Evolutionary conservation across 768 basidiomycete species (phyloP).

Genomic region (Lenzites betulinus): DNA sequence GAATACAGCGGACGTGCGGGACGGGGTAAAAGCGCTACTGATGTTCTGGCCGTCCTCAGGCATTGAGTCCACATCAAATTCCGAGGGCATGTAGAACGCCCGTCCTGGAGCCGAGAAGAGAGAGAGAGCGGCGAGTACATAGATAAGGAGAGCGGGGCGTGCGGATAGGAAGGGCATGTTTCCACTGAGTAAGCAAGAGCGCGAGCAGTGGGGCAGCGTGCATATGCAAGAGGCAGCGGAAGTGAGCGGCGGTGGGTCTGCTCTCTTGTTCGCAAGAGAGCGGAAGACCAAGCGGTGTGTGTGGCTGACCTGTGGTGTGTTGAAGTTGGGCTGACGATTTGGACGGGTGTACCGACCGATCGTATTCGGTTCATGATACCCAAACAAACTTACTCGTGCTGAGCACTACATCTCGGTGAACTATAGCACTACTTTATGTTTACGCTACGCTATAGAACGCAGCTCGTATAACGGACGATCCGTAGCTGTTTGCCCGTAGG

Average conservation of each 20-base stretch:
- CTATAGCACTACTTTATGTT: no score
- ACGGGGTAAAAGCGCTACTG: background rate
- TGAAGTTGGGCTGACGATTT: background rate
- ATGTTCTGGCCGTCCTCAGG: conserved; percentile 2
- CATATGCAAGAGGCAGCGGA: background rate
- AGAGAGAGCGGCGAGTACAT: background rate
- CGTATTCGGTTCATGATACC: background rate
- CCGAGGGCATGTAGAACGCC: conserved; percentile 19
- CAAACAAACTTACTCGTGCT: no score
- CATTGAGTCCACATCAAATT: conserved; percentile 6
- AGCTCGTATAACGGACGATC: background rate
- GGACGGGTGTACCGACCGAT: background rate
- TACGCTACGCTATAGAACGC: no score
- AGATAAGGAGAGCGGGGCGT: background rate
- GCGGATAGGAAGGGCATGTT: background rate
- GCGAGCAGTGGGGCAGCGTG: background rate
- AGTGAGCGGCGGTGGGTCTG: background rate
- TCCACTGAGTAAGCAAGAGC: background rate
- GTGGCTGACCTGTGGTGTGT: background rate
- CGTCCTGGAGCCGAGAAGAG: background rate
- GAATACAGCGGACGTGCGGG: background rate
- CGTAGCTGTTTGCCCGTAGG: no score
- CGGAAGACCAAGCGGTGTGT: background rate
- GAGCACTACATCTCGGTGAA: no score
- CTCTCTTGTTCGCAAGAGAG: background rate